Evolutionary conservation across 2,329 filamentous ascomycete species (phyloP).

Genomic region (Colletotrichum magnum): DNA sequence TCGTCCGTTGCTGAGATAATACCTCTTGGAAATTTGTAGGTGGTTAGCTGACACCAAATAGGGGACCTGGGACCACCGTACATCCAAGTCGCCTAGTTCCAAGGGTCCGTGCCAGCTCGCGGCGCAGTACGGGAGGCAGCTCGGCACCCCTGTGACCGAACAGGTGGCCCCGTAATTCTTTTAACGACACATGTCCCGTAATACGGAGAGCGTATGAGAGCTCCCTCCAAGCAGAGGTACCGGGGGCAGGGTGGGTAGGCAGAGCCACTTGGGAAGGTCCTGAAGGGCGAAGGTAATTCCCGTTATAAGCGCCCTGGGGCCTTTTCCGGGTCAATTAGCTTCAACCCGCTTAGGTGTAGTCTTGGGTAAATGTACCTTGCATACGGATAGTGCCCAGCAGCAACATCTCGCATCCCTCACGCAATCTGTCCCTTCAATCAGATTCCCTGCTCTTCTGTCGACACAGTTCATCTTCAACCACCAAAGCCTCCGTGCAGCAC

Average conservation of each 20-base stretch:
- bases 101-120: not conserved
- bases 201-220: not conserved
- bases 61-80: no score
- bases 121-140: not conserved
- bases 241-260: not conserved
- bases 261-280: conserved; percentile 15
- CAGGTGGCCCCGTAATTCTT: conserved; percentile 32
- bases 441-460: conserved; percentile 40
- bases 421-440: conserved; percentile 41
- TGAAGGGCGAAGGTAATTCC: conserved; percentile 32
- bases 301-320: not conserved
- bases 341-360: conserved; percentile 16
- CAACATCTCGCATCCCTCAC: conserved; percentile 22
- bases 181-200: conserved; percentile 45
- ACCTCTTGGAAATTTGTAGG: no score
- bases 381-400: not conserved
- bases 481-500: not conserved
- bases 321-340: conserved; percentile 12
- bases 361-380: not conserved
- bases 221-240: no score
- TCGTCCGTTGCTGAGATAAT: no score
- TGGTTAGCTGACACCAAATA: no score
- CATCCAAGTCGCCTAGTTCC: no score
- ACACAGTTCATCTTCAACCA: conserved; percentile 26
- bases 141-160: conserved; percentile 30